Base-by-base conservation (phyloP, 179 eudicot genomes). In the Silene vulgaris region DNA sequence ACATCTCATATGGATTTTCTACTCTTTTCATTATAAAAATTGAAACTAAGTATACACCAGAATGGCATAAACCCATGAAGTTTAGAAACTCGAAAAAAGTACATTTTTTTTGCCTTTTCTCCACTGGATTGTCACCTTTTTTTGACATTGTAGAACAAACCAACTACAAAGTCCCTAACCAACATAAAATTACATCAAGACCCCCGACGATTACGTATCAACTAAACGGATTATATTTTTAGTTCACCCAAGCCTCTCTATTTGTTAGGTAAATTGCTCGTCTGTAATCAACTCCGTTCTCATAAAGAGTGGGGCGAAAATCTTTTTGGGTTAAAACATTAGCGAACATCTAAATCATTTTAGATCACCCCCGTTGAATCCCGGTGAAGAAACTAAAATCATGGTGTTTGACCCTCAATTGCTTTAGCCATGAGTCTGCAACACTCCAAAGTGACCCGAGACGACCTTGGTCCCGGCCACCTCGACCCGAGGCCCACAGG, bases 341-440 rank as follows among this genome's bases (percentile, higher is more conserved):
- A 13, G 63, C 26, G 19, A 16, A 16, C 17, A 21, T 61, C 3
- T 8, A 19, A 17, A 28, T 4, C 9, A 21, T 3, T 48, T 84
- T 23, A 23, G 26, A 23, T 23, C 80, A 89, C 81, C 90, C 91
- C 74, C 75, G 86, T 69, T 93, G 85, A 69, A 76, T 75, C 68
- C 98, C 94, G 12, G 79, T 83, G 86, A 95, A 95, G 86, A 82
- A 88, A 84, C 86, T 87, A 75, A 90, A 95, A 80, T 95, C 99
- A 76, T 89, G 99, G 80, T 95, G 99, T 74, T 92, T 90, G 82
- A 90, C 97, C 83, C 87, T 75, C 7, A 95, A 81, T 73, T 95
- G 99, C 84, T 92, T 95, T 57, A 95, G 89, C 99, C 99, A 95
- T 0, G 99, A 95, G 85, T 95, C 97, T 0, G 99, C 99, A 65